phyloP scores from a whole-genome alignment of 2,329 filamentous ascomycete genomes.

The Penicillium sp. region DNA sequence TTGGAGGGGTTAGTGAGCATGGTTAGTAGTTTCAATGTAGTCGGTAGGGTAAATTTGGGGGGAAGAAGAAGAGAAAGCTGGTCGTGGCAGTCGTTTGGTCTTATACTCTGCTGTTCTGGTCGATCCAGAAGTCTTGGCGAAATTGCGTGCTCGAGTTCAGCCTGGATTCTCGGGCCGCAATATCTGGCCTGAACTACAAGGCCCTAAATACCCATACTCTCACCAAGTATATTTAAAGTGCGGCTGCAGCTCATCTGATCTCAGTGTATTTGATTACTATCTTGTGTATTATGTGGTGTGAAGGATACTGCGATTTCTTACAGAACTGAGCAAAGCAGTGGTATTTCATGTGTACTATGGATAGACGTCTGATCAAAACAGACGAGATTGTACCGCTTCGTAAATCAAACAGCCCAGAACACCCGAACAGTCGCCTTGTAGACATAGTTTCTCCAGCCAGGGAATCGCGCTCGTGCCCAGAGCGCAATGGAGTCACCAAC shows the following conservation, averaged over 20 bases:
- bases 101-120: conserved; percentile 28
- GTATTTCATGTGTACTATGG: not conserved
- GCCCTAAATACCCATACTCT: not conserved
- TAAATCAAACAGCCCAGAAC: conserved; percentile 38
- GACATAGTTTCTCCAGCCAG: conserved; percentile 38
- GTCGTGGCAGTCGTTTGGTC: conserved; percentile 21
- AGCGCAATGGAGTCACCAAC: conserved; percentile 39
- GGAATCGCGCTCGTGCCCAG: conserved; percentile 41
- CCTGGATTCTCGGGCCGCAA: not conserved
- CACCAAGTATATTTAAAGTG: too few relatives aligned
- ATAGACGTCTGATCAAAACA: not conserved
- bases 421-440: conserved; percentile 31
- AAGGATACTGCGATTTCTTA: too few relatives aligned
- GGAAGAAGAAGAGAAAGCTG: conserved; percentile 2
- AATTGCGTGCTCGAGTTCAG: conserved; percentile 33
- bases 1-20: not conserved
- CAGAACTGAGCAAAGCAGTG: too few relatives aligned
- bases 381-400: not conserved
- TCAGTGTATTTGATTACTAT: not conserved
- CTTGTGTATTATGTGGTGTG: not conserved
- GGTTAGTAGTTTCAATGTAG: not conserved
- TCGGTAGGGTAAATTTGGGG: not conserved
- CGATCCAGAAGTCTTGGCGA: conserved; percentile 30
- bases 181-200: not conserved
- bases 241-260: too few relatives aligned